phyloP scores from a whole-genome alignment of 257 asterid species.

The Solanum etuberosum region DNA sequence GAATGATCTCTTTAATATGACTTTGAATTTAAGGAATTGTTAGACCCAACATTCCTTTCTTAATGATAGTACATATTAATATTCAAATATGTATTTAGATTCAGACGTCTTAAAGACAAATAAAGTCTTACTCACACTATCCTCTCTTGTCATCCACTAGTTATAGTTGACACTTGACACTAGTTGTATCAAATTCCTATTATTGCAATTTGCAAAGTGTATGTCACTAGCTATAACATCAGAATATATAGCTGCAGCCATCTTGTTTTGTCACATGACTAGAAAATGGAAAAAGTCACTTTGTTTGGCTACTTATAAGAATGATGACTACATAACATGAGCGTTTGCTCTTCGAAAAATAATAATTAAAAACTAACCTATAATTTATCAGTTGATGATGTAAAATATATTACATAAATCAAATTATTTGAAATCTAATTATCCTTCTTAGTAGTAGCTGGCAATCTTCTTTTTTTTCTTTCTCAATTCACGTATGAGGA shows the following conservation, averaged over 20 bases:
- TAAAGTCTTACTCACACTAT: not conserved
- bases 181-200: not conserved
- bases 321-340: not conserved
- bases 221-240: not conserved
- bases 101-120: no score
- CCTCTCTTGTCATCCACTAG: slow-evolving; percentile 26
- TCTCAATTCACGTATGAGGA: not conserved
- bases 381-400: not conserved
- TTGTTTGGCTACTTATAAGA: not conserved
- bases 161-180: not conserved
- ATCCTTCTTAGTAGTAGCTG: no score
- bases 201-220: not conserved
- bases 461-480: no score
- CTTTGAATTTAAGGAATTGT: rapidly evolving
- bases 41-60: no score
- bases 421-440: no score
- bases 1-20: not conserved
- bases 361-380: not conserved
- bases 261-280: not conserved
- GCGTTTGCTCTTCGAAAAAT: not conserved
- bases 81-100: no score
- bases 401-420: not conserved
- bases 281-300: not conserved
- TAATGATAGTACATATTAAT: no score
- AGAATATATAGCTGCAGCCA: not conserved